Conservation (phyloP, 164 flowering plant genomes). For the Berberis vulgaris region DNA sequence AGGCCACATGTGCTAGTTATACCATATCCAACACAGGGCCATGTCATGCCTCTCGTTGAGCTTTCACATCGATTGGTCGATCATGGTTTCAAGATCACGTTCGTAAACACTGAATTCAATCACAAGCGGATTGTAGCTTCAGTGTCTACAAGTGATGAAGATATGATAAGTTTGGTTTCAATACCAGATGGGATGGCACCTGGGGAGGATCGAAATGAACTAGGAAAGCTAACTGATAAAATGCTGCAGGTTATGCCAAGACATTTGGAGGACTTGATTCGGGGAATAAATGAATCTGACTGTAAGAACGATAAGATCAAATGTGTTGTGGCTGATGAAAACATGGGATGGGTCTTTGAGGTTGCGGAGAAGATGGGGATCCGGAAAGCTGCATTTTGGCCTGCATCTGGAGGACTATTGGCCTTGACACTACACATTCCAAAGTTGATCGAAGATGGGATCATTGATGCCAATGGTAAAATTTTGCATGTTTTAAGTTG, state of each 20-base stretch:
- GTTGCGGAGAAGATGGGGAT: slow-evolving; percentile 30
- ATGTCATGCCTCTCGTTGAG: slow-evolving; percentile 20
- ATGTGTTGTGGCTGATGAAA: slow-evolving; percentile 31
- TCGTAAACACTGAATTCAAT: slow-evolving; percentile 16
- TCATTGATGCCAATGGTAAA: slow-evolving; percentile 1
- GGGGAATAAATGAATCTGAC: slow-evolving; percentile 11
- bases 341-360: slow-evolving; percentile 21
- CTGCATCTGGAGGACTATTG: slow-evolving; percentile 24
- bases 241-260: slow-evolving; percentile 16
- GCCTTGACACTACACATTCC: slow-evolving; percentile 6
- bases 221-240: slow-evolving; percentile 7
- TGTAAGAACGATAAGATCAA: slow-evolving; percentile 7
- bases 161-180: slow-evolving; percentile 14
- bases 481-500: not conserved
- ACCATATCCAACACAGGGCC: slow-evolving; percentile 23
- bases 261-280: slow-evolving; percentile 20
- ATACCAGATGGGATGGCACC: slow-evolving; percentile 31
- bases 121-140: slow-evolving; percentile 5
- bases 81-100: slow-evolving; percentile 19
- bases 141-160: not conserved
- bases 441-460: slow-evolving; percentile 5
- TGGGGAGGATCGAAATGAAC: slow-evolving; percentile 20
- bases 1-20: slow-evolving; percentile 18
- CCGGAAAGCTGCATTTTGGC: slow-evolving; percentile 23
- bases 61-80: slow-evolving; percentile 19